Evolutionary conservation across 768 basidiomycete genomes (phyloP).

Genomic region (Pulveroboletus ravenelii): DNA sequence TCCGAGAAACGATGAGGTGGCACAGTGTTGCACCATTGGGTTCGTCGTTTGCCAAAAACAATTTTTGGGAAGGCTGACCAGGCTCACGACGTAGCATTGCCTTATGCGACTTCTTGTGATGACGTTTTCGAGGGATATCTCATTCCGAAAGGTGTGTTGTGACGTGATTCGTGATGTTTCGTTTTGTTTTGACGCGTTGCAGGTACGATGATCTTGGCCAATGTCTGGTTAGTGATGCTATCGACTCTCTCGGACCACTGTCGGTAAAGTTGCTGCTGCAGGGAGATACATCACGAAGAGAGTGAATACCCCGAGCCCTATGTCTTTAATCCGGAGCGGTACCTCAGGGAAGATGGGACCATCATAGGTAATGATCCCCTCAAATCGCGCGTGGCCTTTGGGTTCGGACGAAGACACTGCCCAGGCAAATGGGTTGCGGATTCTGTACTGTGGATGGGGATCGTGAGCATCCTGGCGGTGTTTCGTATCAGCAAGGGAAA

Average conservation of each 20-base stretch:
- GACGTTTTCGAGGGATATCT: conserved; percentile 43
- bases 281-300: conserved; percentile 31
- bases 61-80: conserved; percentile 4
- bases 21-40: conserved; percentile 29
- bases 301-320: conserved; percentile 25
- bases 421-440: conserved; percentile 32
- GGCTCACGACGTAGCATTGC: conserved; percentile 17
- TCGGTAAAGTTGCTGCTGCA: not conserved
- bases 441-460: conserved; percentile 27
- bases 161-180: not conserved
- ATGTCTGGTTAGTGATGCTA: conserved; percentile 23
- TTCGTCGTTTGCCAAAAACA: conserved; percentile 2
- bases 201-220: conserved; percentile 27
- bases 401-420: conserved; percentile 30
- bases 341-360: conserved; percentile 22
- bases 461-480: conserved; percentile 26
- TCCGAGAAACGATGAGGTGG: conserved; percentile 33
- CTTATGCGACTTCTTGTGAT: conserved; percentile 31
- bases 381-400: conserved; percentile 26
- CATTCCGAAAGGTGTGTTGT: conserved; percentile 33
- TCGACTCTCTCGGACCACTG: not conserved
- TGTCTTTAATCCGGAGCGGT: conserved; percentile 25
- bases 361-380: conserved; percentile 23
- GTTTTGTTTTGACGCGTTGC: conserved; percentile 2
- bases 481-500: conserved; percentile 22